A percentile compares a stretch with the other conserved stretches of the same genome.
Conservation (phyloP, 1,284 basidiomycete genomes). For the Austroboletus rostrupii region DNA sequence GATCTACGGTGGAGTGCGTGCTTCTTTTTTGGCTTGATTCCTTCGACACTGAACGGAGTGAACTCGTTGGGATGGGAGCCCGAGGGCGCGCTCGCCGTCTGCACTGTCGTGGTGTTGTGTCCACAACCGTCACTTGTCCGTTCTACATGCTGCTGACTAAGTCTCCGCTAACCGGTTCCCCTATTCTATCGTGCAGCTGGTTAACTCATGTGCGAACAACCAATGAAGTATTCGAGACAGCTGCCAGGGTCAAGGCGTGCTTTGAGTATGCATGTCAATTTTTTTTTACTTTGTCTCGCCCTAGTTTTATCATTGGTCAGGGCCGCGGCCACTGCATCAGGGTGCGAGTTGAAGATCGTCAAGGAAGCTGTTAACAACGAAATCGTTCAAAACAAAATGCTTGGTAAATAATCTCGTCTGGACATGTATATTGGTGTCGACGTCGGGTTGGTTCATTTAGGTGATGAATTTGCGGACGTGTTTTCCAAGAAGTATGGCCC, state of each 20-base stretch:
- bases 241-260: slow-evolving; percentile 60
- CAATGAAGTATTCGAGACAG: slow-evolving; percentile 52
- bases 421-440: not conserved
- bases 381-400: slow-evolving; percentile 56
- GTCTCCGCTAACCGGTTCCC: no score
- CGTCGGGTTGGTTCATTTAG: slow-evolving; percentile 33
- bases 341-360: slow-evolving; percentile 56
- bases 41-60: not conserved
- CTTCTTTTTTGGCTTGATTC: not conserved
- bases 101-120: no score
- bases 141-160: no score
- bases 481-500: slow-evolving; percentile 49
- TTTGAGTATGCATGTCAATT: slow-evolving; percentile 55
- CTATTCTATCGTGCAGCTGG: slow-evolving; percentile 51
- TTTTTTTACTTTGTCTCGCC: no score
- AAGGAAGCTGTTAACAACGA: slow-evolving; percentile 46
- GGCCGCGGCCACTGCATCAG: slow-evolving; percentile 46
- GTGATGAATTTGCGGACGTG: slow-evolving; percentile 53
- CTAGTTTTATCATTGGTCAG: slow-evolving; percentile 7
- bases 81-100: no score
- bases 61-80: no score
- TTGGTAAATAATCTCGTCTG: slow-evolving; percentile 37
- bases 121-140: no score
- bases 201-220: slow-evolving; percentile 69
- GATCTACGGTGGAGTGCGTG: slow-evolving; percentile 58